phyloP scores from a whole-genome alignment of 495 filamentous ascomycete genomes.

The Evansstolkia leycettana region DNA sequence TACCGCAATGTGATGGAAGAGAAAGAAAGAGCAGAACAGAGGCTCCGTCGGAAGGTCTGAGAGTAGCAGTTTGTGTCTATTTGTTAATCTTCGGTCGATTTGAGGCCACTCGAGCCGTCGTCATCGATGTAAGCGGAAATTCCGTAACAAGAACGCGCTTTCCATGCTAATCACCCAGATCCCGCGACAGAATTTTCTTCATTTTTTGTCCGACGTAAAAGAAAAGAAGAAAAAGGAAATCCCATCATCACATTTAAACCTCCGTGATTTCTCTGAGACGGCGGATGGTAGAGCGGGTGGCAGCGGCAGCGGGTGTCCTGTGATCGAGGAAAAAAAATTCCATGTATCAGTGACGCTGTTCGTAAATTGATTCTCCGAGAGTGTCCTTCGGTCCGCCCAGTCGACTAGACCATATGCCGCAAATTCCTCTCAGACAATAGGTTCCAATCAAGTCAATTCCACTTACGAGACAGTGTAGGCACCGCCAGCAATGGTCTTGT shows the following conservation, averaged over 20 bases:
- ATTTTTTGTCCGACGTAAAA: constrained; percentile 33
- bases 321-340: constrained; percentile 1
- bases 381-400: no score
- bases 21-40: no score
- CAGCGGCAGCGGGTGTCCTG: constrained; percentile 91
- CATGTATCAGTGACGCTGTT: no score
- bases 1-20: no score
- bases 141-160: constrained; percentile 8
- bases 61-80: constrained; percentile 14
- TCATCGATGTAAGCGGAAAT: constrained; percentile 6
- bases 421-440: no score
- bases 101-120: constrained; percentile 5
- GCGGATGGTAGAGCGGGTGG: constrained; percentile 93
- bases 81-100: constrained; percentile 3
- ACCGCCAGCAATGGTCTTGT: constrained; percentile 91
- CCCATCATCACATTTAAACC: constrained; percentile 54
- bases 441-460: constrained; percentile 7
- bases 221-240: constrained; percentile 29
- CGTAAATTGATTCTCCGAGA: not conserved
- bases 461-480: constrained; percentile 96
- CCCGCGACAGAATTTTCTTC: constrained; percentile 28
- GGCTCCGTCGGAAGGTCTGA: constrained; percentile 3
- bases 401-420: no score
- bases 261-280: constrained; percentile 96
- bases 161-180: constrained; percentile 17